Percentiles rank a stretch among this genome's conserved stretches.
phyloP scores from a whole-genome alignment of 2,329 filamentous ascomycete species.

The Dichotomopilus funicola region DNA sequence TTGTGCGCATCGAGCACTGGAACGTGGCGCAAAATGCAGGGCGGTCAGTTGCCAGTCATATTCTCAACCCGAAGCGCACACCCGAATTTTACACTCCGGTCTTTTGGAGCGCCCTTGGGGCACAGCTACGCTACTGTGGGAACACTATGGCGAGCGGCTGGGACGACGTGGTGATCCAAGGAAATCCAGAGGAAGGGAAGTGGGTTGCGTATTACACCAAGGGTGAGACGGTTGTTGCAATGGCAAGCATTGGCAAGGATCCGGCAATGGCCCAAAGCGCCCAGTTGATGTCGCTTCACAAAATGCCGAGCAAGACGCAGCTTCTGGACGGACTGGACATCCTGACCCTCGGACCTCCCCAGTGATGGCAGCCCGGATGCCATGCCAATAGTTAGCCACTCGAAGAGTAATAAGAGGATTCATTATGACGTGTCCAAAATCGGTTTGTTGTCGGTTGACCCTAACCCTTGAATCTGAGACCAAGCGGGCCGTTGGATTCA shows the following conservation, averaged over 20 bases:
- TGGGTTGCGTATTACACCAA: constrained; percentile 87
- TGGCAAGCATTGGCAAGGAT: constrained; percentile 86
- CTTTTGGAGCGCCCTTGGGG: constrained; percentile 92
- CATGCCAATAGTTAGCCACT: no score
- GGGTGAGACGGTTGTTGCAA: constrained; percentile 79
- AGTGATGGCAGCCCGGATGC: constrained; percentile 15
- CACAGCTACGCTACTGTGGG: constrained; percentile 88
- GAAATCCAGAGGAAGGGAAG: constrained; percentile 67
- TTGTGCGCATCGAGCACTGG: constrained; percentile 92
- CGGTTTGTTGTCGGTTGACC: not conserved
- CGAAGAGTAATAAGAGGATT: no score
- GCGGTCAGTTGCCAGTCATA: constrained; percentile 69
- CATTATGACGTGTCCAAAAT: no score
- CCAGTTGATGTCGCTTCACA: constrained; percentile 74
- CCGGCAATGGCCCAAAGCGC: constrained; percentile 77
- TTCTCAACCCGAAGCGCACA: constrained; percentile 56
- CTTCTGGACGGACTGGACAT: constrained; percentile 57
- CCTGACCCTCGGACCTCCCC: constrained; percentile 35
- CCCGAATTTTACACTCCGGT: constrained; percentile 78
- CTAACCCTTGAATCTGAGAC: not conserved
- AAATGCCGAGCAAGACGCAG: constrained; percentile 78
- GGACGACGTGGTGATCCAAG: constrained; percentile 78
- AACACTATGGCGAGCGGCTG: constrained; percentile 69
- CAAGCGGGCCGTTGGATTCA: not conserved
- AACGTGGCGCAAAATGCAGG: constrained; percentile 94